A percentile compares a stretch with the other conserved stretches of the same genome.
phyloP scores from a whole-genome alignment of 176 grass and related monocot species.

The maize (Zea mays) region Zm-B73-REFERENCE-NAM-5.0 NC_050098.1:230578501-230579000 shows the following conservation, averaged over 20 bases:
- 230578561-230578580: slow-evolving; percentile 35
- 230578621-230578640: slow-evolving; percentile 44
- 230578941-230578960: too few species aligned
- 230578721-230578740: neutral
- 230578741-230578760: neutral
- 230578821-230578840: neutral
- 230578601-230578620: slow-evolving; percentile 35
- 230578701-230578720: slow-evolving; percentile 44
- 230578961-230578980: too few species aligned
- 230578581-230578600: slow-evolving; percentile 43
- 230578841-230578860: too few species aligned
- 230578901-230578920: too few species aligned
- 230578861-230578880: too few species aligned
- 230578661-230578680: slow-evolving; percentile 25
- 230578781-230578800: neutral
- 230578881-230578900: too few species aligned
- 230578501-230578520: slow-evolving; percentile 27
- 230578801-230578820: slow-evolving; percentile 1
- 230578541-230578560: slow-evolving; percentile 46
- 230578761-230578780: neutral
- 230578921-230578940: too few species aligned
- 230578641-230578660: slow-evolving; percentile 41
- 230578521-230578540: slow-evolving; percentile 47
- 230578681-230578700: slow-evolving; percentile 43
- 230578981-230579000: too few species aligned